These are phyloP conservation scores for Naganishia albida DNA, from an alignment of 1,284 basidiomycete species.

Conservation along the genomic window DNA sequence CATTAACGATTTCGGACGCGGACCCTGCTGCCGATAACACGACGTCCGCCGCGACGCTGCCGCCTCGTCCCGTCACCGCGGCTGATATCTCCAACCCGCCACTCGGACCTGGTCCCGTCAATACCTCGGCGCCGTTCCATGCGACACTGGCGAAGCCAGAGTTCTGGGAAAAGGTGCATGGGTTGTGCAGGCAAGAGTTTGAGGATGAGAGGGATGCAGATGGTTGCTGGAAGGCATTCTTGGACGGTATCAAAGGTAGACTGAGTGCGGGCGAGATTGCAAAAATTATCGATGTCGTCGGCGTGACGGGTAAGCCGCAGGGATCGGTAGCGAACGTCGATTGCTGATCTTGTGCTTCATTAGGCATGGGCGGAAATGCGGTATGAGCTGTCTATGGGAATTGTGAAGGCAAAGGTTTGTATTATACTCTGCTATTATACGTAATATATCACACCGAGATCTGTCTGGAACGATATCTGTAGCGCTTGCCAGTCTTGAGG, in stretches of 20 bases:
- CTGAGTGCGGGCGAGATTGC: slow-evolving; percentile 53
- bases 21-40: slow-evolving; percentile 35
- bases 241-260: slow-evolving; percentile 48
- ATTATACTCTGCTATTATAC: too few relatives aligned
- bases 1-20: slow-evolving; percentile 35
- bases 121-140: slow-evolving; percentile 61
- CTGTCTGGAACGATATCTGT: background rate
- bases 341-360: background rate
- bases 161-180: slow-evolving; percentile 72
- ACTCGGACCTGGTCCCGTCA: slow-evolving; percentile 41
- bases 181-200: slow-evolving; percentile 70
- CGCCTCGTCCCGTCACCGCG: slow-evolving; percentile 51
- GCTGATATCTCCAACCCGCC: slow-evolving; percentile 42
- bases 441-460: too few relatives aligned
- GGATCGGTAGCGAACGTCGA: background rate
- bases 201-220: slow-evolving; percentile 64
- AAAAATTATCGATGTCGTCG: slow-evolving; percentile 53
- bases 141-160: slow-evolving; percentile 66
- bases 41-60: slow-evolving; percentile 32
- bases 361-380: slow-evolving; percentile 31
- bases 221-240: slow-evolving; percentile 50
- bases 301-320: slow-evolving; percentile 41
- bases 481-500: background rate
- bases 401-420: too few relatives aligned
- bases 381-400: background rate